These are phyloP conservation scores for Dioszegia hungarica DNA, from an alignment of 768 basidiomycete species.

Conservation along the genomic window DNA sequence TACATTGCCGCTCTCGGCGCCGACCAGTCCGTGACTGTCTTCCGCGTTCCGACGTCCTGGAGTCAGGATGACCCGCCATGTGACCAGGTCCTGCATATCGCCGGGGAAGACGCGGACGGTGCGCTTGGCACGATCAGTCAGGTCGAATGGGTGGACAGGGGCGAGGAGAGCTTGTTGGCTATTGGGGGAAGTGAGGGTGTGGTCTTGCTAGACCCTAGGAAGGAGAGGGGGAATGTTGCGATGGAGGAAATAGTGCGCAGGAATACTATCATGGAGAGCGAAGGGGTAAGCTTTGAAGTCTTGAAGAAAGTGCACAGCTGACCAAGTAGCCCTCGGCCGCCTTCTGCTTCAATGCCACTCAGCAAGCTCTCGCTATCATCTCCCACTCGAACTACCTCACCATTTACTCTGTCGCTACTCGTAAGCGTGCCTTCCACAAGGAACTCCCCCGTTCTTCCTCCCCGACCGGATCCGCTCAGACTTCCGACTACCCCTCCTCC, in stretches of 20 bases:
- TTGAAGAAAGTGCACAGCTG: conserved; percentile 5
- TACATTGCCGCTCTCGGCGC: conserved; percentile 23
- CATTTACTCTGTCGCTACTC: conserved; percentile 27
- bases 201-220: conserved; percentile 19
- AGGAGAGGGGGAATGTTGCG: neutral
- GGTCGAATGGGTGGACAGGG: conserved; percentile 30
- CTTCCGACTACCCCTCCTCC: no score
- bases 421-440: conserved; percentile 29
- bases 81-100: conserved; percentile 7
- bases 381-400: conserved; percentile 15
- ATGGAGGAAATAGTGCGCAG: conserved; percentile 2
- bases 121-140: conserved; percentile 9
- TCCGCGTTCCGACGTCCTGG: conserved; percentile 27
- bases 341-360: conserved; percentile 35
- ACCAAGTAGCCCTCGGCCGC: conserved; percentile 17
- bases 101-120: neutral
- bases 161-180: conserved; percentile 19
- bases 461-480: no score
- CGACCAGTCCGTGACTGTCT: conserved; percentile 19
- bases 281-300: conserved; percentile 28
- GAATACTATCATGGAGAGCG: conserved; percentile 23
- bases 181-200: conserved; percentile 29
- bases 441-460: conserved; percentile 11
- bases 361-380: conserved; percentile 34
- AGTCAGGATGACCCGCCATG: conserved; percentile 19